phyloP scores from a whole-genome alignment of 129 eudicot genomes.

The Helianthus tuberosus region DNA sequence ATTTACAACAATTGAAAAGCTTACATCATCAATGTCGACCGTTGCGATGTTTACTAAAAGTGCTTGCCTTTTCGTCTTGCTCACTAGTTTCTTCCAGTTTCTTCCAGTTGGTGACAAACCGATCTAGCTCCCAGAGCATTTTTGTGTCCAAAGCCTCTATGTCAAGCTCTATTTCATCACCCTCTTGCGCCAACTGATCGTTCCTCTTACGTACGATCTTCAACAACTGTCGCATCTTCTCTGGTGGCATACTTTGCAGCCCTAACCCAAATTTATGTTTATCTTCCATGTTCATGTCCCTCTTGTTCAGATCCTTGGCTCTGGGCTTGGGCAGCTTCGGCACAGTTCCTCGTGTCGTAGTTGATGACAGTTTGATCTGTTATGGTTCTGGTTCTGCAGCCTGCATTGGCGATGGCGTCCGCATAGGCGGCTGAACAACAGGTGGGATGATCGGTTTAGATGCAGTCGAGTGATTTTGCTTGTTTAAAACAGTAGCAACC shows the following conservation, averaged over 20 bases:
- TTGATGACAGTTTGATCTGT: constrained; percentile 33
- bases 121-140: constrained; percentile 92
- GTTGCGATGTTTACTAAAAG: too few species aligned
- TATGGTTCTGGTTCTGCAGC: constrained; percentile 36
- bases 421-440: constrained; percentile 41
- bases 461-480: constrained; percentile 50
- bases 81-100: constrained; percentile 78
- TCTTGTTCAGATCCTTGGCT: constrained; percentile 65
- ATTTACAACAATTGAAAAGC: not conserved
- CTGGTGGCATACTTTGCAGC: constrained; percentile 80
- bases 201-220: constrained; percentile 83
- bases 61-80: constrained; percentile 44
- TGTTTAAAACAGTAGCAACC: constrained; percentile 26
- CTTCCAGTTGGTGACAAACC: constrained; percentile 93
- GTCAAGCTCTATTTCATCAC: constrained; percentile 96
- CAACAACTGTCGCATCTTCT: constrained; percentile 85
- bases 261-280: constrained; percentile 81
- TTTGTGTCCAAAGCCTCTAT: constrained; percentile 84
- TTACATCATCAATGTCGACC: too few species aligned
- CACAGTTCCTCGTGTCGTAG: constrained; percentile 20
- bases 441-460: constrained; percentile 11
- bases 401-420: constrained; percentile 58
- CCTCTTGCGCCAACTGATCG: constrained; percentile 74
- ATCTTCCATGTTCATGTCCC: constrained; percentile 38
- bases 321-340: constrained; percentile 80